These are phyloP conservation scores for Cytidiella melzeri DNA, from an alignment of 768 basidiomycete genomes.

Conservation along the genomic window DNA sequence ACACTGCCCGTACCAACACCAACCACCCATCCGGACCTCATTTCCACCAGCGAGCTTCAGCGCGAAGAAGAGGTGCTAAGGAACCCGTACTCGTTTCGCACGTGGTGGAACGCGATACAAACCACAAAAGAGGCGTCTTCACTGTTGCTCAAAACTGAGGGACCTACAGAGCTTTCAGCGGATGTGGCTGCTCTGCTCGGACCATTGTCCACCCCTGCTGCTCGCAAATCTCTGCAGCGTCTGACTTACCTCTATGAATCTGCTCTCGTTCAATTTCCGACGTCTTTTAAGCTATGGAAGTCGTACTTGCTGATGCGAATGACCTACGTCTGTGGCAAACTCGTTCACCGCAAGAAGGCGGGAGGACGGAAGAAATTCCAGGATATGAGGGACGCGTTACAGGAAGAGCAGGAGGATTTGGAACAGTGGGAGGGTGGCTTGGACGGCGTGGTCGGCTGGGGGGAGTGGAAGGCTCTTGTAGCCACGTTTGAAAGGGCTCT, in stretches of 20 bases:
- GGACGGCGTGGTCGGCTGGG: conserved; percentile 88
- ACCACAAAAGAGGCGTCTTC: conserved; percentile 62
- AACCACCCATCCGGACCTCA: conserved; percentile 66
- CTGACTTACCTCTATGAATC: conserved; percentile 92
- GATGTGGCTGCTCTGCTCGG: conserved; percentile 62
- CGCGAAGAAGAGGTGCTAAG: conserved; percentile 92
- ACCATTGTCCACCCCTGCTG: conserved; percentile 65
- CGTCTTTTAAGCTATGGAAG: conserved; percentile 94
- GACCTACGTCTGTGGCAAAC: conserved; percentile 80
- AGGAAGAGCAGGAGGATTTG: conserved; percentile 74
- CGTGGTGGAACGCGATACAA: conserved; percentile 89
- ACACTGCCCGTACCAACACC: conserved; percentile 83
- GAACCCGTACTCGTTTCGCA: conserved; percentile 85
- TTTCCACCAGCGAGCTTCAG: conserved; percentile 69
- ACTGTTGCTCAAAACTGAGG: conserved; percentile 52
- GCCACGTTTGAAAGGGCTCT: conserved; percentile 89
- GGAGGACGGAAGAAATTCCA: conserved; percentile 91
- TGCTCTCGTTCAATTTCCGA: conserved; percentile 81
- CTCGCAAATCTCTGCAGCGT: conserved; percentile 74
- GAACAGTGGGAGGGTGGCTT: conserved; percentile 85
- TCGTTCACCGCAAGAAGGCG: conserved; percentile 62
- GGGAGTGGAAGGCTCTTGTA: conserved; percentile 89
- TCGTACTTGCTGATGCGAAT: conserved; percentile 81
- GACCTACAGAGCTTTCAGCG: conserved; percentile 38
- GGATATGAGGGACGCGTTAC: conserved; percentile 84